phyloP scores from a whole-genome alignment of 2,329 filamentous ascomycete genomes.

The Diaporthe sp. region DNA sequence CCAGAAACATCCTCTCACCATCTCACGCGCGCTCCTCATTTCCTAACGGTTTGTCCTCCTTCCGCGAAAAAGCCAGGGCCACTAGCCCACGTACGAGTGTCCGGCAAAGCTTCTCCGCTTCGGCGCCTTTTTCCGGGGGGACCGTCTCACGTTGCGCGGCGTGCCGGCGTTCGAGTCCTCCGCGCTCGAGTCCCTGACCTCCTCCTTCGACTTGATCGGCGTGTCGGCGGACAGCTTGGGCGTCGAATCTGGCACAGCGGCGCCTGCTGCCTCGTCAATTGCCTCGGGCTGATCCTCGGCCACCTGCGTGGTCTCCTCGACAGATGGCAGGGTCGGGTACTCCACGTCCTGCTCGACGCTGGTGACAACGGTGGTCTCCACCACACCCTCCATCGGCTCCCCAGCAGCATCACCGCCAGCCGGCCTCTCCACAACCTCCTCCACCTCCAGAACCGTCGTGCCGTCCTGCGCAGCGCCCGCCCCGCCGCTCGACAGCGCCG shows the following conservation, averaged over 20 bases:
- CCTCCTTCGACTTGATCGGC: constrained; percentile 24
- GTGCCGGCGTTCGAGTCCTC: constrained; percentile 37
- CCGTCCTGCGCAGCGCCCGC: background rate
- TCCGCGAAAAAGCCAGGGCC: background rate
- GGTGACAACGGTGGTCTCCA: constrained; percentile 8
- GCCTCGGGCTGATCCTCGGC: background rate
- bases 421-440: constrained; percentile 12
- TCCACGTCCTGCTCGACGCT: constrained; percentile 34
- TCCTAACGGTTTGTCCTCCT: background rate
- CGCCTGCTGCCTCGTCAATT: background rate
- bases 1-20: background rate
- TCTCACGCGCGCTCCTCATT: background rate
- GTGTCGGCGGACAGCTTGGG: constrained; percentile 4
- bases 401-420: constrained; percentile 2
- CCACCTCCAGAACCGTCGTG: background rate
- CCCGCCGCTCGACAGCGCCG: background rate
- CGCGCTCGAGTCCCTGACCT: constrained; percentile 32
- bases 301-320: constrained; percentile 26
- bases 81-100: background rate
- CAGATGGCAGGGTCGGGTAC: constrained; percentile 26
- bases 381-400: constrained; percentile 30
- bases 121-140: constrained; percentile 34
- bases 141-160: constrained; percentile 37
- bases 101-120: constrained; percentile 27
- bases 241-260: background rate